Base-by-base conservation (phyloP, 2,329 filamentous ascomycete species). In the Fusarium bactridioides region DNA sequence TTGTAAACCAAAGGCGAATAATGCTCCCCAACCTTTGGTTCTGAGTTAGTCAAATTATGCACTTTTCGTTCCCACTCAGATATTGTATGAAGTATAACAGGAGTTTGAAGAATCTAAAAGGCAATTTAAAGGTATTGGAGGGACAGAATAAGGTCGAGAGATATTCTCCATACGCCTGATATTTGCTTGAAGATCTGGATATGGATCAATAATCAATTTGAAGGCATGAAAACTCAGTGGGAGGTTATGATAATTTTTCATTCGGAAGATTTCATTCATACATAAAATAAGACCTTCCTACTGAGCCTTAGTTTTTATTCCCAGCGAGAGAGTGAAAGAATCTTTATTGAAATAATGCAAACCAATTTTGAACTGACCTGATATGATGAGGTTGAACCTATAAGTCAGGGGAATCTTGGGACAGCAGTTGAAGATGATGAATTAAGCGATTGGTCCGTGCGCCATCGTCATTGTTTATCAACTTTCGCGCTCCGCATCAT, bases 401-500 rank as follows among this genome's bases (percentile, higher is more conserved):
- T 23, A 47, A 38, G 16, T 35, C 66, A 64, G 64, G 43, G 38
- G 50, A 69, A 69, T 57, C 50, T 69, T 64, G 66, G 66, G 29
- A 53, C 44, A 37, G 27, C 5, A 31, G 18, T 23, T 29, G 23
- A 53, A 29, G 37, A 38, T 18, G 25, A 64, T 21, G 19, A n/a
- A 40, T 57, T 53, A 47, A 64, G 58, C n/a, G 37, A 33, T n/a
- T 56, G 66, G 67, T 18, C 67, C 50, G 67, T 70, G 67, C 67
- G 23, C 40, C 12, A 50, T 65, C 65, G 31, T 54, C 65, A 31
- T 51, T 66, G 61, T 70, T 69, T 70, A 70, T 65, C 21, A 35
- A 45, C 66, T 50, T 48, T 55, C 38, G 53, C 33, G 43, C 53
- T 70, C 25, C 19, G 19, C 43, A 61, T 47, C 33, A 15, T 65